These are phyloP conservation scores for Amylostereum chailletii DNA, from an alignment of 1,284 basidiomycete genomes.

Conservation along the genomic window DNA sequence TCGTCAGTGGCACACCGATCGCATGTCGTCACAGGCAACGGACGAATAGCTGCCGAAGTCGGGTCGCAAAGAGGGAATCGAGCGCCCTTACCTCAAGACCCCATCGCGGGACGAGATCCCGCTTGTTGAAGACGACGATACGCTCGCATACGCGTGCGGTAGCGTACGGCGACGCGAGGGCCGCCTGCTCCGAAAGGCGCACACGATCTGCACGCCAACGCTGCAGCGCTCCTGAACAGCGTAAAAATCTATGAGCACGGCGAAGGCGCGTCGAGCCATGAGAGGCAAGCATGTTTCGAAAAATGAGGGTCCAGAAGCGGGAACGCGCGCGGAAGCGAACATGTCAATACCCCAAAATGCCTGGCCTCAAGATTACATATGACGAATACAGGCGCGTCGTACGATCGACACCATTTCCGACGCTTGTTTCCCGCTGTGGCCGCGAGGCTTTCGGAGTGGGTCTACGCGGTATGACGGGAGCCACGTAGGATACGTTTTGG, in stretches of 20 bases:
- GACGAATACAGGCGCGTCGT: too few species aligned
- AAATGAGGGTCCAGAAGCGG: too few species aligned
- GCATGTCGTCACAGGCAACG: background rate
- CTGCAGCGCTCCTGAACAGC: constrained; percentile 10
- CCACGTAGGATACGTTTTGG: too few species aligned
- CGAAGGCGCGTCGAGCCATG: too few species aligned
- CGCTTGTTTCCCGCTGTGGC: too few species aligned
- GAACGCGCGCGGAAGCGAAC: too few species aligned
- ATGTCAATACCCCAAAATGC: too few species aligned
- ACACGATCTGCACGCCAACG: constrained; percentile 14
- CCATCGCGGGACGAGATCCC: constrained; percentile 82
- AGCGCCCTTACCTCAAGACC: constrained; percentile 64
- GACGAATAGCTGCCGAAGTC: background rate
- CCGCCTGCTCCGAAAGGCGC: constrained; percentile 7
- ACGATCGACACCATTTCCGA: too few species aligned
- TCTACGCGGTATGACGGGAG: too few species aligned
- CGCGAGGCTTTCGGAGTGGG: too few species aligned
- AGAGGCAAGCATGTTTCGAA: too few species aligned
- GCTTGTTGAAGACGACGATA: constrained; percentile 89
- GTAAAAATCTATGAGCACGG: background rate
- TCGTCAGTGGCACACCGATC: constrained; percentile 2
- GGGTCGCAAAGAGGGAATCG: constrained; percentile 6
- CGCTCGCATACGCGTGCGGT: constrained; percentile 56
- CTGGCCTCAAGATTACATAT: too few species aligned
- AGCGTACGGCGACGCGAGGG: constrained; percentile 6